A percentile compares a stretch with the other conserved stretches of the same genome.
Conservation (phyloP, 176 grass and related monocot species). For the Avena sativa region DNA sequence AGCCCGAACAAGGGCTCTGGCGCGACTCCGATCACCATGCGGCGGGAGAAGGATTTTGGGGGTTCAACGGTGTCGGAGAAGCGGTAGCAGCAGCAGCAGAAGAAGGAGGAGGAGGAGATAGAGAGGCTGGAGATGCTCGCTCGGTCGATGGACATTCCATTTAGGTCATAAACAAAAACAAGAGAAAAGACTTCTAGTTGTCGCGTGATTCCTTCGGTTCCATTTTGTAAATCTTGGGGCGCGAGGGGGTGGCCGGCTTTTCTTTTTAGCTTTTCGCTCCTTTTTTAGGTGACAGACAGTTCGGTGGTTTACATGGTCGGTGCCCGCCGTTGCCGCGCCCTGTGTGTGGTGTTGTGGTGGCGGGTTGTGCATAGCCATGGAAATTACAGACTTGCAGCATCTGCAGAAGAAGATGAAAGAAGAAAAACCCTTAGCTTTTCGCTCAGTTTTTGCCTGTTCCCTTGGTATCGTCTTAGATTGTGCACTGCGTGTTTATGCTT, state of each 20-base stretch:
- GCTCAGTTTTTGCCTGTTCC: neutral
- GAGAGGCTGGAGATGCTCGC: neutral
- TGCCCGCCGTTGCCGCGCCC: neutral
- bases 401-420: slow-evolving; percentile 25
- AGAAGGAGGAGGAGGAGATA: neutral
- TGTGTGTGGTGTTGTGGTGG: neutral
- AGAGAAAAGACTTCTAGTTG: neutral
- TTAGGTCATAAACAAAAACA: neutral
- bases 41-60: neutral
- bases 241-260: slow-evolving; percentile 8
- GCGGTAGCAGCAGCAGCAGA: neutral
- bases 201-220: slow-evolving; percentile 26
- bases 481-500: neutral
- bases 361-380: slow-evolving; percentile 44
- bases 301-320: slow-evolving; percentile 27
- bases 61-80: neutral
- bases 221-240: slow-evolving; percentile 52
- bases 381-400: neutral
- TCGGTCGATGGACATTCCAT: neutral
- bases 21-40: neutral
- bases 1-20: neutral
- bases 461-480: neutral
- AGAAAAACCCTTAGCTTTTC: slow-evolving; percentile 20
- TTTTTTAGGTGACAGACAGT: neutral
- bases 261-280: neutral